A percentile compares a stretch with the other conserved stretches of the same genome.
Conservation (phyloP, 2,329 filamentous ascomycete species). For the Stagonosporopsis cucurbitacearum region DNA sequence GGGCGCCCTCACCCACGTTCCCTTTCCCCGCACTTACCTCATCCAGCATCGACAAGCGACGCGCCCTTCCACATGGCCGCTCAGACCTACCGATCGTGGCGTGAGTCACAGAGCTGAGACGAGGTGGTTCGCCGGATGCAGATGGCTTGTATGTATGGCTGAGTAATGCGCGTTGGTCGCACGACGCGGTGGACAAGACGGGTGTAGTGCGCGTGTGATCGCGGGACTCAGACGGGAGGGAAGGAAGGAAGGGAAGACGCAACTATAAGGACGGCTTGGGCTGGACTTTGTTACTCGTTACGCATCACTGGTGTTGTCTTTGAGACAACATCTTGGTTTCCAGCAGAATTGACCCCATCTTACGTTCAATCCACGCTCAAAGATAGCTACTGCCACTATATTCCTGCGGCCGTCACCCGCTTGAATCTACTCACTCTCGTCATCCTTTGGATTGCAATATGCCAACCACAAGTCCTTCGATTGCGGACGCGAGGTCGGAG, state of each 20-base stretch:
- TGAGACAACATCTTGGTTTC: too few species aligned
- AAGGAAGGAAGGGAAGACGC: background rate
- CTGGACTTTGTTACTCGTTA: too few species aligned
- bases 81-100: background rate
- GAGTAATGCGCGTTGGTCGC: background rate
- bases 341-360: too few species aligned
- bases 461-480: slow-evolving; percentile 2
- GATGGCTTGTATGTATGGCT: background rate
- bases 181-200: background rate
- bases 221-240: background rate
- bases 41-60: slow-evolving; percentile 3
- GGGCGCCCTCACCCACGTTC: background rate
- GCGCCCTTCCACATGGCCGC: background rate
- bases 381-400: too few species aligned
- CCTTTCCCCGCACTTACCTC: slow-evolving; percentile 3
- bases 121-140: background rate
- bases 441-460: slow-evolving; percentile 1
- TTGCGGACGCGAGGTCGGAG: slow-evolving; percentile 3
- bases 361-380: too few species aligned
- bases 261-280: too few species aligned
- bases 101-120: background rate
- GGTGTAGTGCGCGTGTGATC: background rate
- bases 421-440: background rate
- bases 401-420: background rate
- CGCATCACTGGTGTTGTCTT: too few species aligned